A percentile compares a stretch with the other conserved stretches of the same genome.
Conservation (phyloP, 768 basidiomycete species). For the Lactarius evosmus region DNA sequence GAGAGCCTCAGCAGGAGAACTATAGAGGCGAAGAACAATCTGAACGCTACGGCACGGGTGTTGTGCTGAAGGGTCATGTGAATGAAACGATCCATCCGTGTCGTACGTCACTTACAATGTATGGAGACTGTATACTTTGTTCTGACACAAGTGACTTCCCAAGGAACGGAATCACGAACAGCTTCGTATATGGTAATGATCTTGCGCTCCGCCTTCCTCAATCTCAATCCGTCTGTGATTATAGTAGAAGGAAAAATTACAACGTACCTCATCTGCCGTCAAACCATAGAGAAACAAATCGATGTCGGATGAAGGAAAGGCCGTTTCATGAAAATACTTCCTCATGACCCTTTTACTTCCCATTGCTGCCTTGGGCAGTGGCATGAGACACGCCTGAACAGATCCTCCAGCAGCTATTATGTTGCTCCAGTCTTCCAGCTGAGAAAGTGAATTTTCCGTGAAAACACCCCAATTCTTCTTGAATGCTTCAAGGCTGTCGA, state of each 20-base stretch:
- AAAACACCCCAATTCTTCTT: constrained; percentile 63
- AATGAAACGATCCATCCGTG: background rate
- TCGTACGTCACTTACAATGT: constrained; percentile 42
- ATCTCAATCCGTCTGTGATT: no score
- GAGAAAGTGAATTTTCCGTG: constrained; percentile 57
- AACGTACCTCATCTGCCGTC: constrained; percentile 47
- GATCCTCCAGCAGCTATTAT: constrained; percentile 61
- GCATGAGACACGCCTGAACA: constrained; percentile 54
- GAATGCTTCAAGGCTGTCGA: constrained; percentile 52
- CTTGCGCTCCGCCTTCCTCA: constrained; percentile 56
- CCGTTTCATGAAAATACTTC: constrained; percentile 53
- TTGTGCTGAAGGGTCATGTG: constrained; percentile 42
- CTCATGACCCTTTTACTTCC: constrained; percentile 54
- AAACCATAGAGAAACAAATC: constrained; percentile 63
- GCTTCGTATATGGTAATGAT: constrained; percentile 58
- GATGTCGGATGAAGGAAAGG: constrained; percentile 59
- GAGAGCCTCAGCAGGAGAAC: constrained; percentile 60
- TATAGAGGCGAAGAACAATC: constrained; percentile 61
- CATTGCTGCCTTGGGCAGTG: constrained; percentile 47
- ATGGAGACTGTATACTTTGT: constrained; percentile 66
- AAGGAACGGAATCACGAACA: constrained; percentile 61
- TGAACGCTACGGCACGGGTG: constrained; percentile 67
- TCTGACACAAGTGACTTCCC: constrained; percentile 65
- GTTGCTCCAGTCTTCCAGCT: constrained; percentile 59
- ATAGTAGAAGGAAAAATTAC: background rate